A percentile compares a stretch with the other conserved stretches of the same genome.
phyloP scores from a whole-genome alignment of 257 asterid genomes.

The Capsicum chinense region DNA sequence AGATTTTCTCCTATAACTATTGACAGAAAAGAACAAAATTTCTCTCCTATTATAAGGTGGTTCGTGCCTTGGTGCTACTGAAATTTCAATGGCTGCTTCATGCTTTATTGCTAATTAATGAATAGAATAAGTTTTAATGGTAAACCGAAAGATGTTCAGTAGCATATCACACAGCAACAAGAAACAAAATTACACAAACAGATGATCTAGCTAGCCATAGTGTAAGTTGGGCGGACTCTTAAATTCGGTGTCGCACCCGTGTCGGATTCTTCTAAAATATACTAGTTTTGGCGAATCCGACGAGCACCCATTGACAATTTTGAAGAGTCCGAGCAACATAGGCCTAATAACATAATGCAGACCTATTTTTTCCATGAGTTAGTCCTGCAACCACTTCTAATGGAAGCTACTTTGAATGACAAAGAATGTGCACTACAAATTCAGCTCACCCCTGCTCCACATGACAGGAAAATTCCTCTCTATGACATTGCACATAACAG shows the following conservation, averaged over 20 bases:
- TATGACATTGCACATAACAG: conserved; percentile 81
- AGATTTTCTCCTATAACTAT: neutral
- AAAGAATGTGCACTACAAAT: conserved; percentile 31
- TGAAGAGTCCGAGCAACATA: too few relatives aligned
- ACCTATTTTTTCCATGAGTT: conserved; percentile 35
- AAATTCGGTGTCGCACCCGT: too few relatives aligned
- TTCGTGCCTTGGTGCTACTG: neutral
- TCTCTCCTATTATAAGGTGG: neutral
- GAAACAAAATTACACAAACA: conserved; percentile 43
- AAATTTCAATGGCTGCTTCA: conserved; percentile 14
- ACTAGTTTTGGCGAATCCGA: too few relatives aligned
- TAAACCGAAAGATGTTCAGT: conserved; percentile 68
- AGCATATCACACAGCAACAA: conserved; percentile 60
- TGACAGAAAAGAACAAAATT: neutral
- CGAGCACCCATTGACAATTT: too few relatives aligned
- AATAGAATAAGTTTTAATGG: conserved; percentile 24
- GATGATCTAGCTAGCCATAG: conserved; percentile 28
- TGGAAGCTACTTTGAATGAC: conserved; percentile 29
- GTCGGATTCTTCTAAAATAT: too few relatives aligned
- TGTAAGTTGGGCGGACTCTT: too few relatives aligned
- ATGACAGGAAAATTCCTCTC: conserved; percentile 61
- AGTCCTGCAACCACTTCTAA: conserved; percentile 34
- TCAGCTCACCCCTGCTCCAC: conserved; percentile 56
- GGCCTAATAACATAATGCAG: conserved; percentile 30
- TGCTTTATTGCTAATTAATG: neutral